Evolutionary conservation across 2,329 filamentous ascomycete genomes (phyloP).

Genomic region (Diaporthe citriasiana): DNA sequence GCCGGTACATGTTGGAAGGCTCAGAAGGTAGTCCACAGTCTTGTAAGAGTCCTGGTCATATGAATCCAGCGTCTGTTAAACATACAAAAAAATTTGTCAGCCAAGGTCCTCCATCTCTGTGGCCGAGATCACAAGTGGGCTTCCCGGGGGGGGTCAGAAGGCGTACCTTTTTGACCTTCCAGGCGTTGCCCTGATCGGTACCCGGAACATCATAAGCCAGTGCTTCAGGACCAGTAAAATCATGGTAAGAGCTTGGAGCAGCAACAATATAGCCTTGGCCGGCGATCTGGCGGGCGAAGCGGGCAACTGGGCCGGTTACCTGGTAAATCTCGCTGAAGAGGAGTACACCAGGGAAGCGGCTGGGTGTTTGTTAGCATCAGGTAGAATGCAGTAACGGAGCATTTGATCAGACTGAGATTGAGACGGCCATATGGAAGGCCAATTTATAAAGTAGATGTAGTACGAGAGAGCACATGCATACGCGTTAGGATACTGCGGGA

Average conservation of each 20-base stretch:
- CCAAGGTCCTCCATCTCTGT: background rate
- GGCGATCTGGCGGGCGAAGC: constrained; percentile 92
- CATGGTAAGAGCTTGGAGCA: constrained; percentile 91
- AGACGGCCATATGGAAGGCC: background rate
- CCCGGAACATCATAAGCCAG: constrained; percentile 89
- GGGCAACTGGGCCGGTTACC: constrained; percentile 92
- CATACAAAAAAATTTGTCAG: background rate
- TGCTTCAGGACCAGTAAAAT: constrained; percentile 88
- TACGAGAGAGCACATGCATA: constrained; percentile 57
- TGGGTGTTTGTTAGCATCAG: constrained; percentile 47
- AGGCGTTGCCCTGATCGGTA: constrained; percentile 88
- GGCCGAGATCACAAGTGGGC: background rate
- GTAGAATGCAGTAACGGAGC: background rate
- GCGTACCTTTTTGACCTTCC: constrained; percentile 82
- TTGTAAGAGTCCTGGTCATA: constrained; percentile 85
- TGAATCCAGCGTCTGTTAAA: constrained; percentile 77
- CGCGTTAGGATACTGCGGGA: constrained; percentile 89
- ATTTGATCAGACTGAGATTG: background rate
- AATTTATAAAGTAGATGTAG: background rate
- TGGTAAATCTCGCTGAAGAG: constrained; percentile 86
- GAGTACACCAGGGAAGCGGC: constrained; percentile 85
- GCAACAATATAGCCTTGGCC: constrained; percentile 95
- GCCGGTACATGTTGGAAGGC: constrained; percentile 83
- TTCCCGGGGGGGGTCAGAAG: no score
- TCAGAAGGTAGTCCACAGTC: constrained; percentile 78